Evolutionary conservation across 441 rosid genomes (phyloP).

Genomic region (Erysimum cheiri): DNA sequence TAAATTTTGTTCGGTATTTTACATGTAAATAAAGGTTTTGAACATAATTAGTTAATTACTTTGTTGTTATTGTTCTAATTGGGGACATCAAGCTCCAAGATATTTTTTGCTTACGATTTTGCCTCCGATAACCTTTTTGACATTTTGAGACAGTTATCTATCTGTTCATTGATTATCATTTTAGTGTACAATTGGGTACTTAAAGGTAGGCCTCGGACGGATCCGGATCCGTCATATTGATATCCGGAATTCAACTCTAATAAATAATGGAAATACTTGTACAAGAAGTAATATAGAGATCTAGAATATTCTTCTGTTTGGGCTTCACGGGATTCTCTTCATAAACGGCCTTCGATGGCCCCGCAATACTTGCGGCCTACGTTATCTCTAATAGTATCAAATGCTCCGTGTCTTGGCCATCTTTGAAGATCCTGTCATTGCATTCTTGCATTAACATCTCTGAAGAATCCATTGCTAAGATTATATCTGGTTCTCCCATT

Average conservation of each 20-base stretch:
- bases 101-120: background rate
- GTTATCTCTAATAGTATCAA: accelerated
- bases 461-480: background rate
- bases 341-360: too few relatives aligned
- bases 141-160: conserved; percentile 6
- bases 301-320: too few relatives aligned
- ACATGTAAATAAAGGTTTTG: conserved; percentile 24
- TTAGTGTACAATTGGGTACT: background rate
- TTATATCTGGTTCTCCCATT: conserved; percentile 18
- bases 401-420: conserved; percentile 5
- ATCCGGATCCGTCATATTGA: too few relatives aligned
- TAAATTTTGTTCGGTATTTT: conserved; percentile 25
- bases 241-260: too few relatives aligned
- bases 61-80: background rate
- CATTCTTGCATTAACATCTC: background rate
- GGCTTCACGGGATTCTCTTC: too few relatives aligned
- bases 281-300: too few relatives aligned
- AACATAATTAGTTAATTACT: background rate
- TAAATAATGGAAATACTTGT: too few relatives aligned
- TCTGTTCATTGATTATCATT: background rate
- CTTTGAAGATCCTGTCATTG: background rate
- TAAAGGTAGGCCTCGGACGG: too few relatives aligned
- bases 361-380: too few relatives aligned
- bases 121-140: background rate
- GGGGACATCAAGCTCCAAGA: background rate